These are phyloP conservation scores for Fusarium vanettenii DNA, from an alignment of 2,329 filamentous ascomycete genomes.

Conservation along the genomic window DNA sequence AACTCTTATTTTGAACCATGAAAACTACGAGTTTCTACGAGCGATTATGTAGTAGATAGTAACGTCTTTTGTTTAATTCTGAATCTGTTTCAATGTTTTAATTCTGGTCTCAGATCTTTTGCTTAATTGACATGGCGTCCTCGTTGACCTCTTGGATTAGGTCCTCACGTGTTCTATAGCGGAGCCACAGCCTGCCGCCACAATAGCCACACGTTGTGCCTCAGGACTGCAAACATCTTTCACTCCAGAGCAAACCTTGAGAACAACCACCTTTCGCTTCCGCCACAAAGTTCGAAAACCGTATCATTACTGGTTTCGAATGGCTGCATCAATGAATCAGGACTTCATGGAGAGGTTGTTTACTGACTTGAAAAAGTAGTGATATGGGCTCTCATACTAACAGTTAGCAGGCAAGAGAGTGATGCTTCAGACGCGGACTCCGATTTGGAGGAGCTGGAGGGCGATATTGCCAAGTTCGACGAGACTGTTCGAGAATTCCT, in stretches of 20 bases:
- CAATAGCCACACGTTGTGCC: not conserved
- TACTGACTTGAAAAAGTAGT: not conserved
- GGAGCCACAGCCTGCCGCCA: constrained; percentile 5
- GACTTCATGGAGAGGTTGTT: constrained; percentile 12
- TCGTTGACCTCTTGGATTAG: not conserved
- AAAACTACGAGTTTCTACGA: constrained; percentile 17
- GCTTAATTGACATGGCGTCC: not conserved
- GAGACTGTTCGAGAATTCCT: constrained; percentile 56
- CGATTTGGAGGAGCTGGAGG: constrained; percentile 57
- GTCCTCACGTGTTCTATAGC: not conserved
- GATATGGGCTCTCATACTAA: constrained; percentile 7
- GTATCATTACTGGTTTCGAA: not conserved
- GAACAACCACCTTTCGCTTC: not conserved
- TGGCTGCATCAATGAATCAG: not conserved
- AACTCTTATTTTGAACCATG: constrained; percentile 22
- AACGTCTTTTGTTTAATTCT: constrained; percentile 16
- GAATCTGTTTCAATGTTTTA: not conserved
- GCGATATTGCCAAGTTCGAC: constrained; percentile 57
- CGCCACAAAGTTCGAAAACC: not conserved
- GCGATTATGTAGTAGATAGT: constrained; percentile 27
- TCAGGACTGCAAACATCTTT: not conserved
- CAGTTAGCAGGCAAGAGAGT: constrained; percentile 15
- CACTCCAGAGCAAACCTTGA: not conserved
- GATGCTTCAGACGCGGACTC: constrained; percentile 57
- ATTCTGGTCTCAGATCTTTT: not conserved